Evolutionary conservation across 192 early-diverging fungal genomes (phyloP), one percentile per base, ranked within the genome.

Genomic region (Coemansia sp.): DNA sequence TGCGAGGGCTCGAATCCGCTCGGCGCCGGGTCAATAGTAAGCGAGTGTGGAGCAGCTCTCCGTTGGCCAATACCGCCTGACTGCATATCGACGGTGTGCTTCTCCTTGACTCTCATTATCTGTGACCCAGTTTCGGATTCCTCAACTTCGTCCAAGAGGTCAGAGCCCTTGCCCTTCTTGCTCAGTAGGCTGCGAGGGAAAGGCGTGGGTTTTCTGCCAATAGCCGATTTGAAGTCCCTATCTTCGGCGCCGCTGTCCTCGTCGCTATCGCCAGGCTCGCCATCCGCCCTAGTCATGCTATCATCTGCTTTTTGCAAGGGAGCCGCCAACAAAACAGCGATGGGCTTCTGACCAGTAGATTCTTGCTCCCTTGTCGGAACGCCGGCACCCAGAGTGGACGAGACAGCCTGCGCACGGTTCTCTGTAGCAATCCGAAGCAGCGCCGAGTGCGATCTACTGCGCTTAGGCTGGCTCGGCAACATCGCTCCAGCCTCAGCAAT

Each of bases 381-480:
- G 1, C 39, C 39, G 2, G 39, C 11, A 16, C 8, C 39, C 1
- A 16, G 5, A 42, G 14, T 9, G 11, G 39, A 42, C 14, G 39
- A 42, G 14, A 29, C 61, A 0, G 70, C 76, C 20, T 78, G 76
- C 3, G 71, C 67, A 23, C 67, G 64, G 48, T 78, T 78, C 35
- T 78, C 55, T 13, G 61, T 53, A 30, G 76, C 76, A 52, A 73
- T 62, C 28, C 66, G 61, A 32, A 58, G 76, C 57, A 78, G 52
- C 1, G 67, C 64, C 14, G 69, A 65, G 29, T 72, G 55, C 2
- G 76, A 78, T 32, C 67, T 60, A 24, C 76, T 73, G 32, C 70
- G 70, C 27, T 60, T 69, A 0, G 64, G 49, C 25, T 23, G 28
- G 4, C 20, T 42, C 29, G 54, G 60, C 52, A 13, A 27, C 28